phyloP scores from a whole-genome alignment of 176 grass and related monocot genomes.

The Saccharum spontaneum region DNA sequence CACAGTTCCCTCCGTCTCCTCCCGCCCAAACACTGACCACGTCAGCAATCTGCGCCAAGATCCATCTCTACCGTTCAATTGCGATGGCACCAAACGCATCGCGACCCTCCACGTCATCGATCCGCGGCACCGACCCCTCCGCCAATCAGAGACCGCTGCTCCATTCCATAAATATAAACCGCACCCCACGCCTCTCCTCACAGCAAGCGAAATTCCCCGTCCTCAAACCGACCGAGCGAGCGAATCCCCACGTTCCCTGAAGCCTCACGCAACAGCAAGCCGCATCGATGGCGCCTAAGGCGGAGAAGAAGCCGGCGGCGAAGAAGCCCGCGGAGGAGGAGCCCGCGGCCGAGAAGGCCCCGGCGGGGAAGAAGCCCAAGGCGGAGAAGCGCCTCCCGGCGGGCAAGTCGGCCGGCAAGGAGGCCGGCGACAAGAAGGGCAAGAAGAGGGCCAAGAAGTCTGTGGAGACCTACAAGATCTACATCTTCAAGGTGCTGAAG shows the following conservation, averaged over 20 bases:
- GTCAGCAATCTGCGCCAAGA: neutral
- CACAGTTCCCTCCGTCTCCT: neutral
- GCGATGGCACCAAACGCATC: neutral
- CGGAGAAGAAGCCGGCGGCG: constrained; percentile 32
- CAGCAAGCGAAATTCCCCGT: neutral
- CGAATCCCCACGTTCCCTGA: neutral
- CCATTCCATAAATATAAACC: neutral
- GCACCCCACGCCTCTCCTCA: too few species aligned
- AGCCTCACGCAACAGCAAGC: neutral
- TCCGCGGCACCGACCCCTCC: neutral
- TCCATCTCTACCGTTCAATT: neutral
- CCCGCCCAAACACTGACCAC: neutral
- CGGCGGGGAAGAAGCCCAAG: constrained; percentile 14
- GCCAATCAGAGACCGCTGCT: constrained; percentile 26
- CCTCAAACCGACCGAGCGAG: neutral
- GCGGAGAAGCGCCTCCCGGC: neutral
- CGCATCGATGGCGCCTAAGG: constrained; percentile 20
- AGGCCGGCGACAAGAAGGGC: constrained; percentile 42
- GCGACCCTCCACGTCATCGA: neutral
- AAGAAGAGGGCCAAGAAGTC: constrained; percentile 56
- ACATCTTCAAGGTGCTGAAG: constrained; percentile 91
- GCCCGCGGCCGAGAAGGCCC: neutral
- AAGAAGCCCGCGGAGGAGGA: constrained; percentile 30
- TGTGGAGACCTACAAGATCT: constrained; percentile 89
- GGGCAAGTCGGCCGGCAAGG: constrained; percentile 25